Evolutionary conservation across 805 yeast species (phyloP).

Genomic region (Lipomyces spencermartinsiae): DNA sequence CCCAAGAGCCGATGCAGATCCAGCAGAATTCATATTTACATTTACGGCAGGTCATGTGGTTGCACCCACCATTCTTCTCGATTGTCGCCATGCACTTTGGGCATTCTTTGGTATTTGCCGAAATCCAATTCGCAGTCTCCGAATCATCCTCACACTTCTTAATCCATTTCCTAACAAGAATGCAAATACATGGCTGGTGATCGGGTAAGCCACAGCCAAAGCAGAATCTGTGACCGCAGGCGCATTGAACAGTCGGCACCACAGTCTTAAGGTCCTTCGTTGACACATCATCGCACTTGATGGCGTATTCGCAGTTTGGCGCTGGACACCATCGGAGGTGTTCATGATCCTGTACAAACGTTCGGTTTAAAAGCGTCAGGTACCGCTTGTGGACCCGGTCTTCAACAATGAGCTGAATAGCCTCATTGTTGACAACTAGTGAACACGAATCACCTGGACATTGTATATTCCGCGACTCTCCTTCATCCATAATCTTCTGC

Average conservation of each 20-base stretch:
- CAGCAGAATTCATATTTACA: conserved; percentile 88
- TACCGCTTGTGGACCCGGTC: conserved; percentile 40
- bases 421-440: conserved; percentile 47
- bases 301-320: conserved; percentile 72
- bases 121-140: conserved; percentile 86
- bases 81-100: conserved; percentile 80
- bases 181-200: conserved; percentile 87
- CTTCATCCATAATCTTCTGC: conserved; percentile 49
- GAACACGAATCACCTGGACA: conserved; percentile 71
- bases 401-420: conserved; percentile 50
- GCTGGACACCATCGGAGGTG: conserved; percentile 80
- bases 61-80: conserved; percentile 96
- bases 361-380: conserved; percentile 43
- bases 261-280: conserved; percentile 37
- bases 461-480: conserved; percentile 51
- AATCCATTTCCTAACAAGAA: conserved; percentile 71
- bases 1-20: conserved; percentile 86
- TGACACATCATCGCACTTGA: conserved; percentile 48
- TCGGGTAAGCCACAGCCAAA: conserved; percentile 74
- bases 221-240: conserved; percentile 74
- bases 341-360: conserved; percentile 59
- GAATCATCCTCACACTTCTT: conserved; percentile 83
- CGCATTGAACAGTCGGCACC: conserved; percentile 75
- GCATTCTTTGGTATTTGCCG: conserved; percentile 82
- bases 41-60: conserved; percentile 88